These are phyloP conservation scores for Inosperma sp. DNA, from an alignment of 768 basidiomycete genomes.

Conservation along the genomic window DNA sequence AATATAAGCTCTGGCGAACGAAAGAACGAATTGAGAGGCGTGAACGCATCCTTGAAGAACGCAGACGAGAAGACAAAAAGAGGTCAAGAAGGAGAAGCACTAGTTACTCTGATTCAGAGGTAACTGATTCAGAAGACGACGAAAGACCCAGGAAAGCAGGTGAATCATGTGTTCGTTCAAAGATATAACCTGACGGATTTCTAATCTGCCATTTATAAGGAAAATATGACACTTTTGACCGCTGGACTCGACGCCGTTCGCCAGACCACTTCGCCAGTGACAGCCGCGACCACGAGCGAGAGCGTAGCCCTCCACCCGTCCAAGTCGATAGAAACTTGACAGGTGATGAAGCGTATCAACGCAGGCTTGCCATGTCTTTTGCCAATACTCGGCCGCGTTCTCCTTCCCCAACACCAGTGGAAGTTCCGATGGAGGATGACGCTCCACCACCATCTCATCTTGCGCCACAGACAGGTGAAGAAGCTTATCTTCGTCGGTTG, in stretches of 20 bases:
- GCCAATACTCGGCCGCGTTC: conserved; percentile 25
- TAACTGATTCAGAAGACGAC: conserved; percentile 61
- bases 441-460: conserved; percentile 8
- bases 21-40: conserved; percentile 70
- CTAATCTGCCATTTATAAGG: conserved; percentile 27
- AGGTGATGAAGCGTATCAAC: conserved; percentile 78
- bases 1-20: conserved; percentile 78
- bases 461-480: conserved; percentile 53
- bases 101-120: conserved; percentile 65
- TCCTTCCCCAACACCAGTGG: too few species aligned
- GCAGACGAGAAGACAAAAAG: conserved; percentile 51
- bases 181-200: neutral
- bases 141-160: conserved; percentile 66
- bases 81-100: conserved; percentile 46
- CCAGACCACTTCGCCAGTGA: too few species aligned
- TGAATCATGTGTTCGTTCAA: conserved; percentile 27
- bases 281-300: conserved; percentile 23
- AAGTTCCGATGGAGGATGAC: conserved; percentile 19
- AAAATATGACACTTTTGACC: conserved; percentile 47
- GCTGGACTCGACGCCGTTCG: conserved; percentile 41
- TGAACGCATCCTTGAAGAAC: conserved; percentile 60
- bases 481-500: conserved; percentile 60
- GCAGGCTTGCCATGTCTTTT: conserved; percentile 66
- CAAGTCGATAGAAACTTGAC: conserved; percentile 45
- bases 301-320: conserved; percentile 28